Conservation (phyloP, 306 rosid genomes). For the Pueraria montana region DNA sequence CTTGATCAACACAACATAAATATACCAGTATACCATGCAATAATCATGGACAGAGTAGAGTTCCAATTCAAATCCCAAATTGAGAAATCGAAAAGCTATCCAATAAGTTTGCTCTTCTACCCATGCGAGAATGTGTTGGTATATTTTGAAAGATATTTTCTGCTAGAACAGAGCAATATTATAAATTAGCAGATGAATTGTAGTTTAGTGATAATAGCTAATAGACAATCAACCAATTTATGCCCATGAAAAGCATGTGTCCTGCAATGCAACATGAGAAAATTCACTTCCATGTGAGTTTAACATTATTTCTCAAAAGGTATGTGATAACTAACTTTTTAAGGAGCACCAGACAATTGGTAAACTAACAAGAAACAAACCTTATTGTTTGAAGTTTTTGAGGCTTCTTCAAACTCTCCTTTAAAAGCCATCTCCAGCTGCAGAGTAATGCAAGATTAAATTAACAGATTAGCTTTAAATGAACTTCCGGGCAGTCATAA, state of each 20-base stretch:
- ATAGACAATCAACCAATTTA: slow-evolving; percentile 33
- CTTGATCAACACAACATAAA: slow-evolving; percentile 78
- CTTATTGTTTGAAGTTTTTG: slow-evolving; percentile 65
- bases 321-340: slow-evolving; percentile 9
- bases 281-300: slow-evolving; percentile 28
- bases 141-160: slow-evolving; percentile 73
- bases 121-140: slow-evolving; percentile 89
- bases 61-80: slow-evolving; percentile 92
- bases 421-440: slow-evolving; percentile 89
- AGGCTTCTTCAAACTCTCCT: slow-evolving; percentile 73
- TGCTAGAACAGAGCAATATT: slow-evolving; percentile 64
- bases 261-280: slow-evolving; percentile 27
- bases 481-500: slow-evolving; percentile 29
- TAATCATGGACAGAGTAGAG: slow-evolving; percentile 89
- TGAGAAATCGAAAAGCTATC: slow-evolving; percentile 93
- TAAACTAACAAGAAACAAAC: slow-evolving; percentile 55
- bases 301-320: slow-evolving; percentile 38
- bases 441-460: slow-evolving; percentile 44
- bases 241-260: slow-evolving; percentile 9
- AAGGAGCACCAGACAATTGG: slow-evolving; percentile 19
- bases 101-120: slow-evolving; percentile 96
- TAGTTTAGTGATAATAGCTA: slow-evolving; percentile 19
- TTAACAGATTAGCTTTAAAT: slow-evolving; percentile 35
- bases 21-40: slow-evolving; percentile 98
- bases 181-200: slow-evolving; percentile 22